Base-by-base conservation (phyloP, 768 basidiomycete species). In the Solioccasus polychromus region DNA sequence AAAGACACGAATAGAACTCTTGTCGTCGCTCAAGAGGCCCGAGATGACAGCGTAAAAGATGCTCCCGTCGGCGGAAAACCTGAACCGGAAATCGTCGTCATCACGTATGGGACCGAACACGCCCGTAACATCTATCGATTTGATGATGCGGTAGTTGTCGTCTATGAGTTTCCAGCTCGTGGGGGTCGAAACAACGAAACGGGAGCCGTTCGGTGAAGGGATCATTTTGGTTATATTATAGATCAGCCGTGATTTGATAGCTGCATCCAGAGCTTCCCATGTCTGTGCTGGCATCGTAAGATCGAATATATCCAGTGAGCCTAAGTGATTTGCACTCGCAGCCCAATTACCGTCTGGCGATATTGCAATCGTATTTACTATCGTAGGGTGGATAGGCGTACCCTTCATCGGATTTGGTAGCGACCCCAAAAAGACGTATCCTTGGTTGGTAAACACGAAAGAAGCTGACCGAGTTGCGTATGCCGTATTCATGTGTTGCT, bases 311-410 rank as follows among this genome's bases (percentile, higher is more conserved):
- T 35, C 4, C n/a, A 57, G 37, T 20, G 37, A 42, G 0, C 54
- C 55, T 15, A 9, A 29, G 19, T 18, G 0, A 15, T 36, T 19
- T 2, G 42, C 40, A 2, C 47, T 45, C 24, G 52, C 62, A 17
- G 57, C 39, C 48, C 48, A 47, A 17, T 17, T 39, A 0, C 64
- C 61, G 35, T 66, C 54, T 0, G 42, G 34, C 4, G 62, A 64
- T 20, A 63, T 25, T 1, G 58, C 45, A 26, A 59, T 19, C 4
- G 9, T 36, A n/a, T 31, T 47, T 8, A 29, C 6, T 0, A 10
- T 10, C 15, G 8, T 23, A 4, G 10, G 0, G 15, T 22, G 8
- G 6, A 42, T 1, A 8, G 52, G 42, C 3, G 35, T 7, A 8
- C 1, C 29, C 17, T 37, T 15, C 20, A 44, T 15, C 1, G 31